Evolutionary conservation across 2,329 filamentous ascomycete genomes (phyloP).

Genomic region (Pyrenochaeta sp.): DNA sequence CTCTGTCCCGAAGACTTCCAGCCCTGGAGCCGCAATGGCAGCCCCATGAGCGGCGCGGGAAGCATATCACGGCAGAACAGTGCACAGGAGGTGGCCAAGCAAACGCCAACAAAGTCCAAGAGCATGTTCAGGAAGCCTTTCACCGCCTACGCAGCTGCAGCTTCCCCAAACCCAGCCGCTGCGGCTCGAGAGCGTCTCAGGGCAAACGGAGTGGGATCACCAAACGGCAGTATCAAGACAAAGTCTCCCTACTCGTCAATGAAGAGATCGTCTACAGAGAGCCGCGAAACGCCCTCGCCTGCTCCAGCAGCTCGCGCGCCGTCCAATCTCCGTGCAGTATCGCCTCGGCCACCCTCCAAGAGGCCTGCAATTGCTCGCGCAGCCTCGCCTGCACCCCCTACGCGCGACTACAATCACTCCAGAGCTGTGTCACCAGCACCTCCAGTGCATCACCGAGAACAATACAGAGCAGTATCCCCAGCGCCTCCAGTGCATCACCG

Average conservation of each 20-base stretch:
- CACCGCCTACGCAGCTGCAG: conserved; percentile 63
- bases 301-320: conserved; percentile 27
- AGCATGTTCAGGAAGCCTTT: conserved; percentile 70
- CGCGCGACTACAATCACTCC: conserved; percentile 30
- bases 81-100: conserved; percentile 56
- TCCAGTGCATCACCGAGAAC: conserved; percentile 30
- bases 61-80: conserved; percentile 60
- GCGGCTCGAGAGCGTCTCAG: conserved; percentile 46
- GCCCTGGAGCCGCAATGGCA: conserved; percentile 70
- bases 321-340: conserved; percentile 48
- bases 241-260: conserved; percentile 60
- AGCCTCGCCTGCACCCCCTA: conserved; percentile 49
- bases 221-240: conserved; percentile 46
- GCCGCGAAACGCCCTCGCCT: conserved; percentile 40
- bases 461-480: conserved; percentile 31
- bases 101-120: conserved; percentile 56
- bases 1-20: conserved; percentile 85
- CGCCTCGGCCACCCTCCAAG: conserved; percentile 48
- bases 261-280: conserved; percentile 54
- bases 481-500: conserved; percentile 34
- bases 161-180: conserved; percentile 51
- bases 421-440: conserved; percentile 38
- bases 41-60: conserved; percentile 51
- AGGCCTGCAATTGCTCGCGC: conserved; percentile 43
- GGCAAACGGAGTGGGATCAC: conserved; percentile 36